phyloP scores from a whole-genome alignment of 768 basidiomycete species.

The Termitomyces sp. region DNA sequence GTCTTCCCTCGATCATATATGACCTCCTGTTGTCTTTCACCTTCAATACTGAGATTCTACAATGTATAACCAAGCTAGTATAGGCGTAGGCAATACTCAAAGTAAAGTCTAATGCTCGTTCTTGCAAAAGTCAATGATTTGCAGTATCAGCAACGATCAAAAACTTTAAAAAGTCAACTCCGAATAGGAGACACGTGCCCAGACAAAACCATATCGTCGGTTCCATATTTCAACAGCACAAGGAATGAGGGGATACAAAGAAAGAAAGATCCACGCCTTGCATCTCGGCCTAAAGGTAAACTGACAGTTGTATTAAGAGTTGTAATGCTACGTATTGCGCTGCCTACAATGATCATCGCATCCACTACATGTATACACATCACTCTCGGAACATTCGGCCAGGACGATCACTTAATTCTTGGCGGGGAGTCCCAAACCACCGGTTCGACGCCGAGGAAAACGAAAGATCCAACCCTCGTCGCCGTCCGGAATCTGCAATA shows the following conservation, averaged over 20 bases:
- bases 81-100: not conserved
- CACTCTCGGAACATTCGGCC: not conserved
- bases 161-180: not conserved
- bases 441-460: constrained; percentile 1
- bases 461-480: constrained; percentile 10
- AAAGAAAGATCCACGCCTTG: not conserved
- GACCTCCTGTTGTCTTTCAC: not conserved
- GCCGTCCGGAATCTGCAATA: not conserved
- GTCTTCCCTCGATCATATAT: not conserved
- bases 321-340: not conserved
- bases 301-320: not conserved
- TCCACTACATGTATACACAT: too few relatives aligned
- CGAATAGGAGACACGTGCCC: not conserved
- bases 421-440: not conserved
- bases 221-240: not conserved
- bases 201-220: not conserved
- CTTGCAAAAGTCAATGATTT: too few relatives aligned
- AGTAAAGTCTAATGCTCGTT: too few relatives aligned
- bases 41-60: not conserved
- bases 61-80: not conserved
- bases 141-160: not conserved
- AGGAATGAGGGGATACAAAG: not conserved
- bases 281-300: not conserved
- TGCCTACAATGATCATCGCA: not conserved
- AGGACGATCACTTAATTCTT: not conserved